These are phyloP conservation scores for Candida piceae DNA, from an alignment of 805 yeast species.

Conservation along the genomic window DNA sequence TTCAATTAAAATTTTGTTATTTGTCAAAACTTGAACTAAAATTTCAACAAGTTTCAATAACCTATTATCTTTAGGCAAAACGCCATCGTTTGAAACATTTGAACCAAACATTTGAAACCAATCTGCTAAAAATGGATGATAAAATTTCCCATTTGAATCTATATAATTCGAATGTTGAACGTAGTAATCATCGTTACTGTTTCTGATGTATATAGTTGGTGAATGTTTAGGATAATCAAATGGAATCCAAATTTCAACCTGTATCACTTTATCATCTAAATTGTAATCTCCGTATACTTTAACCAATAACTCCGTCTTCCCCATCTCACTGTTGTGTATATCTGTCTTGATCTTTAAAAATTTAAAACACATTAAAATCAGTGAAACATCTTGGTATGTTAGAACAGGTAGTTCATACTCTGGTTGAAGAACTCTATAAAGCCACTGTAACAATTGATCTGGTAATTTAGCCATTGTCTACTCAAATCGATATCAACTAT, in stretches of 20 bases:
- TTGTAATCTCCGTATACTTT: slow-evolving; percentile 52
- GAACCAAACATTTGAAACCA: slow-evolving; percentile 38
- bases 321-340: slow-evolving; percentile 51
- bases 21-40: slow-evolving; percentile 15
- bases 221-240: slow-evolving; percentile 59
- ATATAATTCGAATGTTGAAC: slow-evolving; percentile 59
- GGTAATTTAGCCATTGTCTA: slow-evolving; percentile 27
- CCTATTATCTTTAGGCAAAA: slow-evolving; percentile 23
- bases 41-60: slow-evolving; percentile 19
- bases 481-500: too few species aligned
- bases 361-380: slow-evolving; percentile 45
- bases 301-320: slow-evolving; percentile 54
- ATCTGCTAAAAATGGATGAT: slow-evolving; percentile 58
- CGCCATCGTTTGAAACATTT: slow-evolving; percentile 22
- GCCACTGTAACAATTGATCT: slow-evolving; percentile 48
- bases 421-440: slow-evolving; percentile 49
- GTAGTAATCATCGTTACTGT: slow-evolving; percentile 42
- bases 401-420: slow-evolving; percentile 56
- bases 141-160: slow-evolving; percentile 67
- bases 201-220: slow-evolving; percentile 58
- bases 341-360: slow-evolving; percentile 67
- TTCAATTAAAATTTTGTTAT: slow-evolving; percentile 12
- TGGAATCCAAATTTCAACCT: slow-evolving; percentile 76
- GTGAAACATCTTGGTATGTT: slow-evolving; percentile 58
- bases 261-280: slow-evolving; percentile 31